These are phyloP conservation scores for Capronia coronata DNA, from an alignment of 2,329 filamentous ascomycete species.

Conservation along the genomic window DNA sequence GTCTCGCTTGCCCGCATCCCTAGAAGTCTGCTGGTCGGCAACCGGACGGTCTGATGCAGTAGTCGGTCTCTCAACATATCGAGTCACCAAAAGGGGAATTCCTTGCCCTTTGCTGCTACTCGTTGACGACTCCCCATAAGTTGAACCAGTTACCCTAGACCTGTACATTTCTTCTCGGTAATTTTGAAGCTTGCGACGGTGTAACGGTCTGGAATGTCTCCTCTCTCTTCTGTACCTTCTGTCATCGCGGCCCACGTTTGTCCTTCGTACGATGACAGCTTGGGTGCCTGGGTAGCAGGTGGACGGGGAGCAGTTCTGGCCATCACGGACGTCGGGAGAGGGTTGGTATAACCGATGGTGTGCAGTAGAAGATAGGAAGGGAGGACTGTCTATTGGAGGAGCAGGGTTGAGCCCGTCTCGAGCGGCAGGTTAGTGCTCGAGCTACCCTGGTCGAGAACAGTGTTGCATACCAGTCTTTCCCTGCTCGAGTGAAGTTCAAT, in stretches of 20 bases:
- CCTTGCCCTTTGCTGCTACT: neutral
- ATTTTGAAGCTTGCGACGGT: constrained; percentile 1
- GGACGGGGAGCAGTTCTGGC: constrained; percentile 7
- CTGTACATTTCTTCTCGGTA: neutral
- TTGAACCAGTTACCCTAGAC: neutral
- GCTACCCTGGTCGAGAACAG: constrained; percentile 11
- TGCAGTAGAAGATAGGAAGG: constrained; percentile 8
- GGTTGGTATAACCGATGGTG: constrained; percentile 10
- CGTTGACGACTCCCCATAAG: neutral
- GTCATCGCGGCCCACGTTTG: neutral
- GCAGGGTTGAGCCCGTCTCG: constrained; percentile 4
- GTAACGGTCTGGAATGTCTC: constrained; percentile 2
- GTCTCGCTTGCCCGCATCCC: constrained; percentile 10
- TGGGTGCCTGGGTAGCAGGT: neutral
- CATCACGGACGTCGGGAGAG: constrained; percentile 3
- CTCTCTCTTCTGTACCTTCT: constrained; percentile 9
- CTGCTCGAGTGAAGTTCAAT: constrained; percentile 21
- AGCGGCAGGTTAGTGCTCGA: constrained; percentile 16
- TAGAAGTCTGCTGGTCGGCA: neutral
- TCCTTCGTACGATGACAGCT: neutral
- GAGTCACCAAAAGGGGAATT: constrained; percentile 1
- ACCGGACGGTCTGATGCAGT: constrained; percentile 11
- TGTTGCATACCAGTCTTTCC: constrained; percentile 6
- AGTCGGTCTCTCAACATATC: neutral
- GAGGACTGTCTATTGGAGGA: constrained; percentile 13